phyloP scores from a whole-genome alignment of 2,329 filamentous ascomycete genomes.

The Seiridium unicorne region DNA sequence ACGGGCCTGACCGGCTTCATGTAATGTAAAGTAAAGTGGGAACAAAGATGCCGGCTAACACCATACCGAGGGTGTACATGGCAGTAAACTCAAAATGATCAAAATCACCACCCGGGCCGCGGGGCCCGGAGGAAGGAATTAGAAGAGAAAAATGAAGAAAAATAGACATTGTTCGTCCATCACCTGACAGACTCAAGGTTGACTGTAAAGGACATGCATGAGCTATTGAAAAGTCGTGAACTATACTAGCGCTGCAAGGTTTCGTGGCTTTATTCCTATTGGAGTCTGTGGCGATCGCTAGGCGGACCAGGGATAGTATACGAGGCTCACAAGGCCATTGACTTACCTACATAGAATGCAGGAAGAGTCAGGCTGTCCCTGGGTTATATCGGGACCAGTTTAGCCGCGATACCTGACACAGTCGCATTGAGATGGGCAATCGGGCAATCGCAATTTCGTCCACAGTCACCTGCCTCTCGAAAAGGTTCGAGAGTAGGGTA shows the following conservation, averaged over 20 bases:
- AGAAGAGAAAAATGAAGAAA: background rate
- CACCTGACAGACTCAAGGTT: constrained; percentile 2
- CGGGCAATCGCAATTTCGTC: background rate
- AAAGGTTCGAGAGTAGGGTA: background rate
- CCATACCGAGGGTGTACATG: background rate
- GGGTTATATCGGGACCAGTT: background rate
- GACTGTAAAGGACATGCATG: background rate
- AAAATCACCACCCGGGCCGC: no score
- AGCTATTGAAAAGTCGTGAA: background rate
- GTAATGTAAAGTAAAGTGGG: background rate
- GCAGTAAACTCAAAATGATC: background rate
- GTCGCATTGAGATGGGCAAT: background rate
- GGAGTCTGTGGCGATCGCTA: background rate
- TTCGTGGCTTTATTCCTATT: background rate
- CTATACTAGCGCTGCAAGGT: background rate
- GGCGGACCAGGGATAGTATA: background rate
- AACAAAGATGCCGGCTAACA: background rate
- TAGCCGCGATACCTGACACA: background rate
- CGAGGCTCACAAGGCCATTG: background rate
- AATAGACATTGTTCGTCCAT: background rate
- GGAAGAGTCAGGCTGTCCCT: background rate
- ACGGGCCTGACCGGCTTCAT: background rate
- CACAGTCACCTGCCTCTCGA: background rate
- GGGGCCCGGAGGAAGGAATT: background rate
- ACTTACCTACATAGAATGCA: background rate